These are phyloP conservation scores for Yamadazyma triangularis DNA, from an alignment of 1,139 yeast genomes.

Conservation along the genomic window DNA sequence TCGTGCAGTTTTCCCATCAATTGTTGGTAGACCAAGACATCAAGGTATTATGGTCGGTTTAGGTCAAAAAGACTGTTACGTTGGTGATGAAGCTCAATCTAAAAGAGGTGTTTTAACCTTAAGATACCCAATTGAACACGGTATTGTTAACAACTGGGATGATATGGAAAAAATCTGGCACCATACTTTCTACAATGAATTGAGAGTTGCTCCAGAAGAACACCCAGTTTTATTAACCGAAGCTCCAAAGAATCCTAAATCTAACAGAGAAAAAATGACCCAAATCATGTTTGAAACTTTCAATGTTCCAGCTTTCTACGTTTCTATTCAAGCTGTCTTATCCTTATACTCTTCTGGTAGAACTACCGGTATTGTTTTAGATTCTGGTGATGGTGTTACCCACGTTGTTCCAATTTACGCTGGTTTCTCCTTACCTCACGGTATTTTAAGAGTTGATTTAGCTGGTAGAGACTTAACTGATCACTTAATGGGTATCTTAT, in stretches of 20 bases:
- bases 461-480: conserved; percentile 99
- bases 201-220: conserved; percentile 98
- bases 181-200: conserved; percentile 95
- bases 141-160: conserved; percentile 99
- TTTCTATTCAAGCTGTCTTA: conserved; percentile 96
- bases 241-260: conserved; percentile 99
- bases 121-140: conserved; percentile 99
- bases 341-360: conserved; percentile 99
- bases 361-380: conserved; percentile 99
- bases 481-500: conserved; percentile 95
- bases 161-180: conserved; percentile 99
- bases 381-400: conserved; percentile 99
- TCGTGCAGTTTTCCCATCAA: conserved; percentile 99
- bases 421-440: conserved; percentile 99
- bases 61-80: conserved; percentile 99
- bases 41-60: conserved; percentile 99
- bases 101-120: conserved; percentile 99
- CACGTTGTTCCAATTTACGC: conserved; percentile 99
- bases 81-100: conserved; percentile 99
- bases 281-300: conserved; percentile 98
- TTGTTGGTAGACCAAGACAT: conserved; percentile 99
- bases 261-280: conserved; percentile 99
- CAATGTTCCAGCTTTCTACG: conserved; percentile 99
- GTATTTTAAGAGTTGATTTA: conserved; percentile 96
- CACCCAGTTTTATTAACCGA: conserved; percentile 97